Conservation (phyloP, 2,329 filamentous ascomycete genomes). For the Cladosporium velox region DNA sequence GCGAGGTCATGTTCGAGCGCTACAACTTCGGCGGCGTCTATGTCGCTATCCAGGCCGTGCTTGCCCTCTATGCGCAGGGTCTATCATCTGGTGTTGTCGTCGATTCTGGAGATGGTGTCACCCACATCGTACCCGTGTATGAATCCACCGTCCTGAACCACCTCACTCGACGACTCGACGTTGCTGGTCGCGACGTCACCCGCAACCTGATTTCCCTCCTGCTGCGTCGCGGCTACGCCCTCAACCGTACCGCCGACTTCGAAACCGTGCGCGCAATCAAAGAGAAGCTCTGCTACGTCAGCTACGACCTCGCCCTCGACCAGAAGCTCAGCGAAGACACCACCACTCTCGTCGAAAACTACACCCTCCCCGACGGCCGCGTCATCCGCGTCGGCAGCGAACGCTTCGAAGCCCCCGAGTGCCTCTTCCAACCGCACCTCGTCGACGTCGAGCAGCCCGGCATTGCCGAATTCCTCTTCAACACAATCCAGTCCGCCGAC, state of each 20-base stretch:
- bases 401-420: conserved; percentile 96
- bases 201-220: conserved; percentile 95
- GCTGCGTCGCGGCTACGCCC: conserved; percentile 87
- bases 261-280: conserved; percentile 99
- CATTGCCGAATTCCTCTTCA: conserved; percentile 96
- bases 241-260: conserved; percentile 98
- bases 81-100: conserved; percentile 84
- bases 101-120: conserved; percentile 96
- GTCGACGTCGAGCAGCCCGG: conserved; percentile 97
- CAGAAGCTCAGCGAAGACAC: conserved; percentile 96
- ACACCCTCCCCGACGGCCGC: conserved; percentile 93
- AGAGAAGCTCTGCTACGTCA: conserved; percentile 99
- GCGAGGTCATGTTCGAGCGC: conserved; percentile 97
- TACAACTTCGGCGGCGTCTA: conserved; percentile 97
- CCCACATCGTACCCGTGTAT: conserved; percentile 97
- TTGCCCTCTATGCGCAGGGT: conserved; percentile 96
- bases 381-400: conserved; percentile 96
- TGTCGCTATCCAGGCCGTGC: conserved; percentile 94
- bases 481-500: conserved; percentile 94
- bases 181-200: conserved; percentile 96
- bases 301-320: conserved; percentile 95
- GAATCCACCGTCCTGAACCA: conserved; percentile 98
- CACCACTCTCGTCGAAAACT: conserved; percentile 94
- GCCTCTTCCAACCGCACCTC: conserved; percentile 95
- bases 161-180: conserved; percentile 88